Conservation (phyloP, 768 basidiomycete species). For the Leccinum disarticulatum region DNA sequence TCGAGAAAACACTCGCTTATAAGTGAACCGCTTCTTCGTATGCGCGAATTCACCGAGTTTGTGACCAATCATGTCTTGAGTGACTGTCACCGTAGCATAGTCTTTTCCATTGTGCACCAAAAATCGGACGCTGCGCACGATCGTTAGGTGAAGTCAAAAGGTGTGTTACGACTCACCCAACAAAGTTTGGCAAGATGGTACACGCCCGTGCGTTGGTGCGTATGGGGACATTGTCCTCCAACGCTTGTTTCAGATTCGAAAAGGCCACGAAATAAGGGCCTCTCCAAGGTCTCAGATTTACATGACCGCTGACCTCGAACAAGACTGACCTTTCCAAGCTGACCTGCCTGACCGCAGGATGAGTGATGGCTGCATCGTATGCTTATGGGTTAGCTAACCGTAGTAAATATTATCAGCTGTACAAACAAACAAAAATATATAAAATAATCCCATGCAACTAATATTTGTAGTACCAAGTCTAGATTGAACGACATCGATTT, state of each 20-base stretch:
- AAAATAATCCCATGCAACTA: not conserved
- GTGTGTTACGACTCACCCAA: slow-evolving; percentile 63
- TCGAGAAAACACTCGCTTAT: slow-evolving; percentile 59
- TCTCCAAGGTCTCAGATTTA: slow-evolving; percentile 29
- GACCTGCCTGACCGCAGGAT: slow-evolving; percentile 65
- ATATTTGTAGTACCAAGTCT: too few relatives aligned
- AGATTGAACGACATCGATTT: not conserved
- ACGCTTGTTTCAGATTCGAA: slow-evolving; percentile 79
- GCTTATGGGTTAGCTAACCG: not conserved
- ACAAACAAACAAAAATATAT: not conserved
- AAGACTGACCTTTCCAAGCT: slow-evolving; percentile 74
- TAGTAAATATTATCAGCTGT: not conserved
- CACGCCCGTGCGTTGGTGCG: slow-evolving; percentile 86
- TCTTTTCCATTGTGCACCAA: slow-evolving; percentile 94
- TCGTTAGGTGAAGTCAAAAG: not conserved
- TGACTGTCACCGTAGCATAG: slow-evolving; percentile 81
- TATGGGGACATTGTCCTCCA: slow-evolving; percentile 81
- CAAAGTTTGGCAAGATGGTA: slow-evolving; percentile 93
- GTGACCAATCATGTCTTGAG: slow-evolving; percentile 98
- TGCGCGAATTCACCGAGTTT: slow-evolving; percentile 94
- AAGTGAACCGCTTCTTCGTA: slow-evolving; percentile 84
- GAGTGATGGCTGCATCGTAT: slow-evolving; percentile 61
- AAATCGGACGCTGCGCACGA: slow-evolving; percentile 66
- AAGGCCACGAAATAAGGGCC: slow-evolving; percentile 96
- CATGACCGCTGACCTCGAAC: not conserved